Evolutionary conservation across 2,329 filamentous ascomycete species (phyloP).

Genomic region (Didymella glomerata): DNA sequence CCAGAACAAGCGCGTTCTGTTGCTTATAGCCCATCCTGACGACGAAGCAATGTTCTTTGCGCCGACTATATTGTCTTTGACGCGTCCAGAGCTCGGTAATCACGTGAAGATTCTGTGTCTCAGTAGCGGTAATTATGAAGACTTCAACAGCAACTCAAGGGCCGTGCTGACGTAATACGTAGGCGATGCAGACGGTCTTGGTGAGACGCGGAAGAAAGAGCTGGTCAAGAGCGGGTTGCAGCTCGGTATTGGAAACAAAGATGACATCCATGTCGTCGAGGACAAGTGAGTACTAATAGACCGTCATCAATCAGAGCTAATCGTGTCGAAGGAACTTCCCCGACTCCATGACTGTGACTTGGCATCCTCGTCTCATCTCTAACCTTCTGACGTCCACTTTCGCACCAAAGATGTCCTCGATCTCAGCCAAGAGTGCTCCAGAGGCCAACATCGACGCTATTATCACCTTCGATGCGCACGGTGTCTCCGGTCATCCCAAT

Average conservation of each 20-base stretch:
- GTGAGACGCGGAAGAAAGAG: constrained; percentile 82
- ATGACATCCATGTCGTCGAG: constrained; percentile 87
- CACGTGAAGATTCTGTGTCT: constrained; percentile 94
- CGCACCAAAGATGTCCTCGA: constrained; percentile 67
- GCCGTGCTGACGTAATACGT: constrained; percentile 11
- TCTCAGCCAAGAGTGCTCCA: constrained; percentile 55
- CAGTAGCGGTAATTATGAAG: constrained; percentile 75
- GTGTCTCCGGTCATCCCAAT: constrained; percentile 90
- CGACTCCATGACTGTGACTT: constrained; percentile 84
- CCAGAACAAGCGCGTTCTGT: constrained; percentile 83
- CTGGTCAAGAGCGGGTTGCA: constrained; percentile 79
- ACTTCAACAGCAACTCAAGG: background rate
- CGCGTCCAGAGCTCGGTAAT: constrained; percentile 80
- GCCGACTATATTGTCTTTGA: constrained; percentile 85
- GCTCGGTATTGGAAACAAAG: constrained; percentile 75
- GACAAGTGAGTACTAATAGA: constrained; percentile 62
- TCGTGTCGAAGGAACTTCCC: constrained; percentile 69
- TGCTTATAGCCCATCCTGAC: constrained; percentile 96
- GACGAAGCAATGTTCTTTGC: constrained; percentile 99
- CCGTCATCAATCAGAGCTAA: constrained; percentile 13
- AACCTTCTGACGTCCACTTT: constrained; percentile 76
- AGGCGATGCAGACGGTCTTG: constrained; percentile 88
- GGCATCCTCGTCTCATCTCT: constrained; percentile 76
- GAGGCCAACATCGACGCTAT: constrained; percentile 76
- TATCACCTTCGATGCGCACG: constrained; percentile 85